Conservation (phyloP, 495 filamentous ascomycete species). For the Xylaria sp. region DNA sequence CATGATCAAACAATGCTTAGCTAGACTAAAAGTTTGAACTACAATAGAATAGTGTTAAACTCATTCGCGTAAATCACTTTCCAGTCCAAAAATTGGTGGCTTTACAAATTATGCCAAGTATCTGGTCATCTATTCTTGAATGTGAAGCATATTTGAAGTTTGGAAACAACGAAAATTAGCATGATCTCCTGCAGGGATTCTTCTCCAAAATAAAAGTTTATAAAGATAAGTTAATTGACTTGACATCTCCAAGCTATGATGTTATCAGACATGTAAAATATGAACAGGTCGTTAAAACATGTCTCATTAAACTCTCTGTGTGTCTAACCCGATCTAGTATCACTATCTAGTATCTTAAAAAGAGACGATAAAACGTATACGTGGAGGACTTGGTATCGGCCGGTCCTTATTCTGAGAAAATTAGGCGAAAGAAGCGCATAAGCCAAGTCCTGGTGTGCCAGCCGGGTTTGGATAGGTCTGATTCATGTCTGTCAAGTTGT, state of each 20-base stretch:
- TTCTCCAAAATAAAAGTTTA: background rate
- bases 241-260: background rate
- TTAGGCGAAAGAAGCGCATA: background rate
- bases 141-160: too few relatives aligned
- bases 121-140: background rate
- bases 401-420: background rate
- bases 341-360: constrained; percentile 6
- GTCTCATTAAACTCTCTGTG: background rate
- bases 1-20: constrained; percentile 24
- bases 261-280: background rate
- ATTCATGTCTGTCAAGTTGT: background rate
- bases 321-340: constrained; percentile 1
- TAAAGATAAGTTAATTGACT: background rate
- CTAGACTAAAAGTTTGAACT: constrained; percentile 12
- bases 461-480: background rate
- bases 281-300: background rate
- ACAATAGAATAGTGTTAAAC: background rate
- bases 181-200: too few relatives aligned
- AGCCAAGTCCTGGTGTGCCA: background rate
- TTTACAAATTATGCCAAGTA: background rate
- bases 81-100: background rate
- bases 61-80: background rate
- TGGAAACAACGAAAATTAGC: too few relatives aligned
- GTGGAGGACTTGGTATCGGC: background rate
- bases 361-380: background rate